Evolutionary conservation across 257 asterid genomes (phyloP).

Genomic region (Leonotis leonurus): DNA sequence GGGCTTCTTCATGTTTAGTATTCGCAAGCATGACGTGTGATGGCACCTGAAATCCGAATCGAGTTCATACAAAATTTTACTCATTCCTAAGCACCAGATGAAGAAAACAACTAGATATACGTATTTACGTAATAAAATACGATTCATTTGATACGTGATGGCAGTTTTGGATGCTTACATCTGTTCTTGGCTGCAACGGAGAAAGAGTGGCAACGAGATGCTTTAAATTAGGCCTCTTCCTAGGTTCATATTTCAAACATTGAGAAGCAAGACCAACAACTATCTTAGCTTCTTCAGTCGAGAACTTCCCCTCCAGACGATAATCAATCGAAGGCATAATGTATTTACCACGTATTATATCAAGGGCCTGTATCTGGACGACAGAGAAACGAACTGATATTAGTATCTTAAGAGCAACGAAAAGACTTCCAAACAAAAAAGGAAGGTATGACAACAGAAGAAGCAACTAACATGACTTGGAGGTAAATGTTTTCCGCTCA

Average conservation of each 20-base stretch:
- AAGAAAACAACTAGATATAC: background rate
- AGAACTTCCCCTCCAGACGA: slow-evolving; percentile 82
- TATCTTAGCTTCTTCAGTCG: slow-evolving; percentile 74
- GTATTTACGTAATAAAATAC: background rate
- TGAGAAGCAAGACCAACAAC: slow-evolving; percentile 82
- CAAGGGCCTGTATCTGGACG: slow-evolving; percentile 59
- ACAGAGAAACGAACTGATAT: background rate
- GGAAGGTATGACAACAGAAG: no score
- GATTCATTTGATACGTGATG: background rate
- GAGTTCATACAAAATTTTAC: no score
- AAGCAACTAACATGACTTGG: slow-evolving; percentile 73
- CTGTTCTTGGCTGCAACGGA: slow-evolving; percentile 67
- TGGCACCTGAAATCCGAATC: slow-evolving; percentile 33
- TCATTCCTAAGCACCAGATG: no score
- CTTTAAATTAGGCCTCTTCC: slow-evolving; percentile 73
- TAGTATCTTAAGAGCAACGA: background rate
- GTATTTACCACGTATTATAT: slow-evolving; percentile 83
- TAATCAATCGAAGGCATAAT: slow-evolving; percentile 79
- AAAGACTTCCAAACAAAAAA: no score
- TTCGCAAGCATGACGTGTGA: slow-evolving; percentile 47
- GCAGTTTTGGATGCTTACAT: slow-evolving; percentile 35
- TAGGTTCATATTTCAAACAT: slow-evolving; percentile 81
- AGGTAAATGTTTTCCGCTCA: slow-evolving; percentile 93
- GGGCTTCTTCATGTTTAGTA: slow-evolving; percentile 40
- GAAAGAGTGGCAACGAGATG: slow-evolving; percentile 65